phyloP scores from a whole-genome alignment of 495 filamentous ascomycete species.

The Elasticomyces elasticus region DNA sequence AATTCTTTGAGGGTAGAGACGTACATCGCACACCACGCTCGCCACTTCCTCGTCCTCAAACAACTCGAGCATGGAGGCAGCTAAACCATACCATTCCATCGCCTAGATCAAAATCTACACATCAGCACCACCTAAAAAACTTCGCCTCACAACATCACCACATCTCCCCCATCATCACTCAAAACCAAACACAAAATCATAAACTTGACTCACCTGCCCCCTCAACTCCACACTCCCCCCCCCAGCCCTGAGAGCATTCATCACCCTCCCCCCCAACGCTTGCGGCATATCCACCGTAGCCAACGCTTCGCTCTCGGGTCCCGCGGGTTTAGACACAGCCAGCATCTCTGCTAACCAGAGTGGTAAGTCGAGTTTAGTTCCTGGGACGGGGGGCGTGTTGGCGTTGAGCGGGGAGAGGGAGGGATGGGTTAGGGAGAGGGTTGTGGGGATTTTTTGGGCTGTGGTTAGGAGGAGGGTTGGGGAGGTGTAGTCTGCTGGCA shows the following conservation, averaged over 20 bases:
- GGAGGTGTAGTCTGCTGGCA: slow-evolving; percentile 64
- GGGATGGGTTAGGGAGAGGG: slow-evolving; percentile 79
- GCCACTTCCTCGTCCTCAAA: slow-evolving; percentile 86
- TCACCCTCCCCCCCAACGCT: slow-evolving; percentile 66
- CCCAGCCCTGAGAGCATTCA: slow-evolving; percentile 86
- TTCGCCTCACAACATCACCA: too few species aligned
- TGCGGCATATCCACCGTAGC: slow-evolving; percentile 73
- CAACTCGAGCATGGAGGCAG: slow-evolving; percentile 81
- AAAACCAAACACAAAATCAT: too few species aligned
- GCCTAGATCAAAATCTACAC: too few species aligned
- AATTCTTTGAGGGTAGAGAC: too few species aligned
- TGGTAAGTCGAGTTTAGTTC: slow-evolving; percentile 71
- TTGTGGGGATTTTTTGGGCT: slow-evolving; percentile 90
- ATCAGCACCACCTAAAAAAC: too few species aligned
- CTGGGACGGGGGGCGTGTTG: slow-evolving; percentile 63
- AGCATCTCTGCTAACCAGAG: slow-evolving; percentile 98
- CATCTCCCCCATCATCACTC: slow-evolving; percentile 62
- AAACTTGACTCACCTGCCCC: slow-evolving; percentile 73
- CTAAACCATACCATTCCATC: too few species aligned
- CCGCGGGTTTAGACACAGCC: slow-evolving; percentile 48
- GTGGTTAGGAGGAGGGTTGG: slow-evolving; percentile 90
- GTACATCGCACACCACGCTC: slow-evolving; percentile 60
- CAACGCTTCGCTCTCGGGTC: slow-evolving; percentile 32
- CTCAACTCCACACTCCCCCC: slow-evolving; percentile 77
- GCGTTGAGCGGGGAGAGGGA: slow-evolving; percentile 79